Evolutionary conservation across 2,329 filamentous ascomycete genomes (phyloP), one percentile per base, ranked within the genome.

Genomic region (Microcera coccophila): DNA sequence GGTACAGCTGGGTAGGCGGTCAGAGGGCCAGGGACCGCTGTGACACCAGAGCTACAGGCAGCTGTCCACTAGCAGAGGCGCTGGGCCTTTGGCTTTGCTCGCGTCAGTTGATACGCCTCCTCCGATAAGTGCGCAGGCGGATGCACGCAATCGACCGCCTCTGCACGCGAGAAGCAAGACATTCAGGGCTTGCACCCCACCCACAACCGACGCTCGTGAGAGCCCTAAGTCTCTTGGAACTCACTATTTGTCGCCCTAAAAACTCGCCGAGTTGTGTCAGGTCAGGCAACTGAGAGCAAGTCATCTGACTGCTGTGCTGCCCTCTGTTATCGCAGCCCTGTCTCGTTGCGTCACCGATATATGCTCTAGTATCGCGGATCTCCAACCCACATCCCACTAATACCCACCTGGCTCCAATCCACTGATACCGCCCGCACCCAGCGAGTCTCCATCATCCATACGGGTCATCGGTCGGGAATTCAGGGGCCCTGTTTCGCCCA

Each of bases 11-110:
- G 35, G 36, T 42, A 46, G 44, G 51, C 53, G 53, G 54, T 57
- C 54, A 54, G 46, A 52, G 50, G 45, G 35, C 21, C 20, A 28
- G 16, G 26, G 37, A 29, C 38, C 41, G 43, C 36, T 24, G 33
- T n/a, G 41, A 32, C 41, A 41, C 45, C 49, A 46, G 40, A 50
- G 54, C 47, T 47, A 54, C 46, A 47, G 48, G 45, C 50, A 54
- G 42, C 36, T 38, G 45, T 39, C 34, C 45, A 26, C 18, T 41
- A 36, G 22, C 33, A 20, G 22, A 20, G 24, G 37, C 35, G 19
- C 29, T 36, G 26, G 29, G 32, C 18, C 29, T 15, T 20, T 24
- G 15, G 20, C 14, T 14, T 31, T 17, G 14, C 28, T 16, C 17
- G 22, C 14, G 16, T 16, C 37, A 22, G n/a, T 21, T 31, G 15